A percentile compares a stretch with the other conserved stretches of the same genome.
These are phyloP conservation scores for Cryptomeria japonica DNA, from an alignment of 75 land plant genomes.

Conservation along the genomic window DNA sequence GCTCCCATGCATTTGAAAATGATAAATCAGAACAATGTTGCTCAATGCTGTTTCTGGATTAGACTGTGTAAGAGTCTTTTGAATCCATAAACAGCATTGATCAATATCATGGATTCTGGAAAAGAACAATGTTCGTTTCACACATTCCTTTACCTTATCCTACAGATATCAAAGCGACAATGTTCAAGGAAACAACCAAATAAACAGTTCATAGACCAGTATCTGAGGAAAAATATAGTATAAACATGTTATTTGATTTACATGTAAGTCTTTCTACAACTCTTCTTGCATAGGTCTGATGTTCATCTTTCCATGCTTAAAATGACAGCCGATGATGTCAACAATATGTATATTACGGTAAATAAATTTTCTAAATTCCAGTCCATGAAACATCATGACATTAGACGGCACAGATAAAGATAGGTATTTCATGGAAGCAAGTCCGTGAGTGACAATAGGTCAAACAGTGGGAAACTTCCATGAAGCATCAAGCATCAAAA, in stretches of 20 bases:
- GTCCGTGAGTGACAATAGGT: background rate
- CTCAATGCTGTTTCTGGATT: no score
- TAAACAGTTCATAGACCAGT: background rate
- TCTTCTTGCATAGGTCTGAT: background rate
- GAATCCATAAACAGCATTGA: no score
- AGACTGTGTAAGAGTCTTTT: no score
- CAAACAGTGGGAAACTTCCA: background rate
- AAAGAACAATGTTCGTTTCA: no score
- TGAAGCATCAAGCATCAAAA: background rate
- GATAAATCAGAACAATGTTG: no score
- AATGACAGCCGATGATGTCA: background rate
- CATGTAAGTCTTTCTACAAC: background rate
- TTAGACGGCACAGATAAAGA: background rate
- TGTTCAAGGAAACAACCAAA: background rate
- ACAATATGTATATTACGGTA: background rate
- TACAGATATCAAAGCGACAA: background rate
- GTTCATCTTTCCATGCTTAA: background rate
- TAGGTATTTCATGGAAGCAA: background rate
- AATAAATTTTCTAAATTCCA: background rate
- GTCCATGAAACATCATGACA: background rate
- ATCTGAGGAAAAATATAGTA: background rate
- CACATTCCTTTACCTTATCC: background rate
- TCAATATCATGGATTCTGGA: no score
- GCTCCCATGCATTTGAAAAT: no score
- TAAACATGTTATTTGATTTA: background rate